Base-by-base conservation (phyloP, 495 filamentous ascomycete species). In the Cercophora newfieldiana region DNA sequence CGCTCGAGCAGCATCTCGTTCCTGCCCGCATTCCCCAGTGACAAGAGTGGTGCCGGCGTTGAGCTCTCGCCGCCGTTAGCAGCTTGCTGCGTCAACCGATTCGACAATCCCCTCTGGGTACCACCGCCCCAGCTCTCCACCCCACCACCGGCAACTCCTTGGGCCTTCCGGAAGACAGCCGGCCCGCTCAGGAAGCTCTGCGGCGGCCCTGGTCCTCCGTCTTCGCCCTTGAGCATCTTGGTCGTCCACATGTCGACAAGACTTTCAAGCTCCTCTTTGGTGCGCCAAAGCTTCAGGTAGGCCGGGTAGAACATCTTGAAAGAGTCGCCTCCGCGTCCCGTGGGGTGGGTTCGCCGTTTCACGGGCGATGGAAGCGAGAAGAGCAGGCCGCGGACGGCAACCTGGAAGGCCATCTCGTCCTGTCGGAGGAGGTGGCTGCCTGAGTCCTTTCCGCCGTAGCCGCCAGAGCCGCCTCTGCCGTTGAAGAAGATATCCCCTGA, bases 351-450 rank as follows among this genome's bases (percentile, higher is more conserved):
- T 68, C 78, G 79, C 59, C 95, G 81, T 68, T 89, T 92, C 4
- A 97, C 95, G 0, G 94, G 94, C 63, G 83, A 86, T 18, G 95
- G 95, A 22, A 99, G 83, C 14, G 87, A 87, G 71, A 96, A 92
- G 0, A 96, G 76, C 33, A 97, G 72, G 1, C 96, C 93, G 7
- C 93, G 87, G 2, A 94, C 89, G 25, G 91, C 92, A 55, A 92
- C 85, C 63, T 98, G 93, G 68, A 97, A 97, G 33, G 88, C 86
- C 61, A 97, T 91, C 69, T 99, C 95, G 57, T 97, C 92, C 74
- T 97, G 93, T 25, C 94, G 88, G 1, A 98, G 76, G 31, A 84
- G 79, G 66, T 97, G 94, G 19, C 88, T 82, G 6, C 86, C 86
- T 7, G 86, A 77, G 70, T 85, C 80, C 63, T 77, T 77, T 50